These are phyloP conservation scores for Aspergillus sp. DNA, from an alignment of 2,329 filamentous ascomycete species.

Conservation along the genomic window DNA sequence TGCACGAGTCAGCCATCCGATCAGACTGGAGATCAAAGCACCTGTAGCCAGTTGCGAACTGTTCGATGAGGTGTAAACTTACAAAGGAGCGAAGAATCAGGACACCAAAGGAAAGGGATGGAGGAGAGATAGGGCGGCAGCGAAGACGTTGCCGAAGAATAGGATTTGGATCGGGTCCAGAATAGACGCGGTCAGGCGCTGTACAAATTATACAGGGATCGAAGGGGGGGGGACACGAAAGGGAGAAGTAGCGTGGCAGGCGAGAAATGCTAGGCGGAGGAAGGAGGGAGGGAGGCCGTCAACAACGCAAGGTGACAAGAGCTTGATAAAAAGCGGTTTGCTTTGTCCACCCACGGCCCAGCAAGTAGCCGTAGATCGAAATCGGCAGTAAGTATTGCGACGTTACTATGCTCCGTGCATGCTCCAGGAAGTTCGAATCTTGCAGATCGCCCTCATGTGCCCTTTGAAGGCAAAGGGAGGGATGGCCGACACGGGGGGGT, in stretches of 20 bases:
- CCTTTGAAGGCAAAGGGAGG: constrained; percentile 30
- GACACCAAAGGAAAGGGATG: constrained; percentile 16
- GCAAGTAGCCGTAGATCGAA: constrained; percentile 30
- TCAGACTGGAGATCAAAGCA: neutral
- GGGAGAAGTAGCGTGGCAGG: constrained; percentile 25
- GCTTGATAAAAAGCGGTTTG: constrained; percentile 30
- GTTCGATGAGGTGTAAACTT: constrained; percentile 17
- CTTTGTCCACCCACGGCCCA: constrained; percentile 36
- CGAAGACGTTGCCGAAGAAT: constrained; percentile 13
- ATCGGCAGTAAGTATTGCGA: constrained; percentile 33
- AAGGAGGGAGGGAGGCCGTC: constrained; percentile 9
- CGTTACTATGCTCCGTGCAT: constrained; percentile 46
- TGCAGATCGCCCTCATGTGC: constrained; percentile 42
- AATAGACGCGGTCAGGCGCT: constrained; percentile 30
- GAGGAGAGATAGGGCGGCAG: constrained; percentile 19
- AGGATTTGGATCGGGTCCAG: constrained; percentile 22
- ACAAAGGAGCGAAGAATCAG: constrained; percentile 25
- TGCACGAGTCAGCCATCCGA: constrained; percentile 21
- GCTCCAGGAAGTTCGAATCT: constrained; percentile 42
- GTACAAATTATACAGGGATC: constrained; percentile 34
- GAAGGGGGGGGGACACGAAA: constrained; percentile 27
- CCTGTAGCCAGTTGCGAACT: constrained; percentile 1
- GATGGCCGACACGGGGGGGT: constrained; percentile 16
- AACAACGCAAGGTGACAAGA: constrained; percentile 37
- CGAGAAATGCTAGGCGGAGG: constrained; percentile 29